Base-by-base conservation (phyloP, 768 basidiomycete species). In the Roridomyces roridus region DNA sequence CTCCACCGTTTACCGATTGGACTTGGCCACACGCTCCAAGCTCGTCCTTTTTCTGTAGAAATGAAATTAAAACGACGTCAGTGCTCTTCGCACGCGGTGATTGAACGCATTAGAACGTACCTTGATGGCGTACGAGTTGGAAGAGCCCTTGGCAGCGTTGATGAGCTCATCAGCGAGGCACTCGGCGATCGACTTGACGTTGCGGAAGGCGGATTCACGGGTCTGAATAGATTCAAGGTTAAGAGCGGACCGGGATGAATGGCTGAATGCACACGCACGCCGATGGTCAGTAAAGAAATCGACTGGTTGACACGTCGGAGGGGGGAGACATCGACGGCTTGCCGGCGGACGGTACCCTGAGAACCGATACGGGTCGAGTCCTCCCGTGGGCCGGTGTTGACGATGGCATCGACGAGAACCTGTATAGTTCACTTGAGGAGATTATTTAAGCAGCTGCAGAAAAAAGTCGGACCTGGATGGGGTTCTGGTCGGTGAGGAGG, bases 101-200 rank as follows among this genome's bases (percentile, higher is more conserved):
- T 39, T 35, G 18, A 15, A 11, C 15, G 31, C 31, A 28, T 18
- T 28, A 47, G 11, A 24, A 68, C 78, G 42, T 41, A 92, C 91
- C 92, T 98, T 98, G 85, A 99, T 99, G 60, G 96, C 96, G 74
- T 98, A 99, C 51, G 96, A 98, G 90, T 99, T 99, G 70, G 96
- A 98, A 46, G 97, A 98, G 63, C 97, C 97, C 83, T 99, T 98
- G 64, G 96, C 97, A 50, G 97, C 97, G 76, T 99, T 99, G 85
- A 98, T 98, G 70, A 98, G 90, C 77, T 99, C 97, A 74, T 98
- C 97, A 58, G 97, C 96, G 49, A 98, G 85, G 80, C 96, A 98
- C 81, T 98, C 96, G 59, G 97, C 95, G 68, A 99, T 91, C 59
- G 95, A 97, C 80, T 99, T 99, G 69, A 98, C 93, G 81, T 99